A percentile compares a stretch with the other conserved stretches of the same genome.
phyloP scores from a whole-genome alignment of 768 basidiomycete genomes.

The Tephrocybe sp. region DNA sequence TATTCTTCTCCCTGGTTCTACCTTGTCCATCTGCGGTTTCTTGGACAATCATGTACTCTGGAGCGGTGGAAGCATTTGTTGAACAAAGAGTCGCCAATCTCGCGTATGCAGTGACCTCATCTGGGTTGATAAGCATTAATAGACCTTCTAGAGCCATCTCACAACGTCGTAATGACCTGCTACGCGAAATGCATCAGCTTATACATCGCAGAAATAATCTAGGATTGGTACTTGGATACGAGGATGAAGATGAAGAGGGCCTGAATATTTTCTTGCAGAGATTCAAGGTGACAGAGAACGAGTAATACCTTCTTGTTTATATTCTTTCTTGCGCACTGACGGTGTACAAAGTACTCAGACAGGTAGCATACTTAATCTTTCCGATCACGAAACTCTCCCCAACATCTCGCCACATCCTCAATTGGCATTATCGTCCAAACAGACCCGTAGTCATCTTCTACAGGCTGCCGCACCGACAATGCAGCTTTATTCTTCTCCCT shows the following conservation, averaged over 20 bases:
- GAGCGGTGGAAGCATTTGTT: constrained; percentile 34
- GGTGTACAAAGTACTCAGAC: constrained; percentile 35
- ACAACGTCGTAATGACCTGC: constrained; percentile 65
- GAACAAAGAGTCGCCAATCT: constrained; percentile 45
- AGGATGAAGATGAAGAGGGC: constrained; percentile 42
- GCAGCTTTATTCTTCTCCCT: not conserved
- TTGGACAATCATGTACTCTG: constrained; percentile 19
- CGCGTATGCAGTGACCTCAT: constrained; percentile 30
- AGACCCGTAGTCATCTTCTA: not conserved
- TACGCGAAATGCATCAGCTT: constrained; percentile 71
- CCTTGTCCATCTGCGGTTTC: not conserved
- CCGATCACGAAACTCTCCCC: constrained; percentile 25
- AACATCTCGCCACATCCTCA: not conserved
- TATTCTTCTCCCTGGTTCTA: not conserved
- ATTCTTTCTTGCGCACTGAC: constrained; percentile 6
- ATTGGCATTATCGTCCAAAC: not conserved
- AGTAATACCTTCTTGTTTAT: constrained; percentile 29
- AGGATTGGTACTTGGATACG: constrained; percentile 36
- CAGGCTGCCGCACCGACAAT: not conserved
- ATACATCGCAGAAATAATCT: constrained; percentile 52
- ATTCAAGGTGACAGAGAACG: constrained; percentile 54
- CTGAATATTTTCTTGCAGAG: constrained; percentile 53
- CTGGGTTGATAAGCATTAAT: constrained; percentile 4
- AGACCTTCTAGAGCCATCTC: constrained; percentile 51
- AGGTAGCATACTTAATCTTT: constrained; percentile 39